Evolutionary conservation across 2,329 filamentous ascomycete genomes (phyloP), one percentile per base, ranked within the genome.

Genomic region (Colletotrichum sp.): DNA sequence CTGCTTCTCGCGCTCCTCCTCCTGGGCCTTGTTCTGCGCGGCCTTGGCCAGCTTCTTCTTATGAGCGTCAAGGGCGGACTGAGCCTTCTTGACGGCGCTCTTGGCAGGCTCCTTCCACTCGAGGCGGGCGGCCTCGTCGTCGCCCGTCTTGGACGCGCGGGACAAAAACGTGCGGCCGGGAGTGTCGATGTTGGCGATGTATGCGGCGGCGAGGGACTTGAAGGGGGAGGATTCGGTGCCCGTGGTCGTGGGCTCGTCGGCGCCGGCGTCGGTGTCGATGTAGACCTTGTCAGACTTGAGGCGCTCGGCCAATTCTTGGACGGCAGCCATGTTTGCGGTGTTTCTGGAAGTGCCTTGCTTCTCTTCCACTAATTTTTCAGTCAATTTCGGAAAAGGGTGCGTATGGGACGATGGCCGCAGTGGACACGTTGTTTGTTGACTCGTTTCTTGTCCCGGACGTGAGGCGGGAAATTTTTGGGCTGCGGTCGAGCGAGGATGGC

Each of bases 21-120:
- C 92, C 71, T 93, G 90, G 62, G 93, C 92, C 71, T 92, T 93
- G 78, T 92, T 87, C 82, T 96, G 93, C 79, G 93, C 90, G 84
- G 94, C 94, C 86, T 95, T 96, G 80, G 91, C 91, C 60, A 94
- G 90, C 90, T 98, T 98, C 90, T 95, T 96, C 90, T 95, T 94
- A 85, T 95, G 92, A 78, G 90, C 89, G 79, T 95, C 94, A 78
- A 92, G 92, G 78, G 92, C 92, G 84, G 92, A 93, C 87, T 92
- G 92, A 6, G 94, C 94, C 87, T 98, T 98, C 89, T 98, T 98
- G 83, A 95, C 85, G 26, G 95, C 95, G 76, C 94, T 94, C 88
- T 97, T 98, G 76, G 94, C 93, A 24, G 92, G 94, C 71, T 94
- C 93, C 87, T 96, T 96, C 94, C 94, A 98, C 80, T 92, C 90